These are phyloP conservation scores for Trichoderma harzianum DNA, from an alignment of 2,329 filamentous ascomycete species.

Conservation along the genomic window DNA sequence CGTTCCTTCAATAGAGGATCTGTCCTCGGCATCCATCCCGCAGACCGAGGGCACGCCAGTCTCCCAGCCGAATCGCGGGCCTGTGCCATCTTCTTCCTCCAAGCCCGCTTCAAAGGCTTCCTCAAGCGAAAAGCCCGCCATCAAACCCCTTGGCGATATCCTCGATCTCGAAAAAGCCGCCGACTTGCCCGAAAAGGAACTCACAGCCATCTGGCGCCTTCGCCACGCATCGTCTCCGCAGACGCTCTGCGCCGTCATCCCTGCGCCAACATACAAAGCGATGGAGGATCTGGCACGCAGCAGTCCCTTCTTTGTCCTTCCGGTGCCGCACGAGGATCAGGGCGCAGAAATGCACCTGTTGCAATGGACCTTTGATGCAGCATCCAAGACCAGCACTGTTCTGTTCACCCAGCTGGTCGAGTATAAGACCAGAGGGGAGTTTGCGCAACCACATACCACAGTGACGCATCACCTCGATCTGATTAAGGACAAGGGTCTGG, in stretches of 20 bases:
- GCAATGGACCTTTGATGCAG: constrained; percentile 86
- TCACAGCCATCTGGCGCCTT: constrained; percentile 85
- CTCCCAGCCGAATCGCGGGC: constrained; percentile 36
- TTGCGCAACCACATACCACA: constrained; percentile 86
- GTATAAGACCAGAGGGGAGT: constrained; percentile 88
- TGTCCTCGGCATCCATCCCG: constrained; percentile 27
- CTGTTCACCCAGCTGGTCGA: constrained; percentile 93
- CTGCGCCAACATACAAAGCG: constrained; percentile 65
- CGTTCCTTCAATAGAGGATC: constrained; percentile 32
- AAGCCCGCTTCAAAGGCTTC: constrained; percentile 18
- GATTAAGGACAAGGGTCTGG: constrained; percentile 67
- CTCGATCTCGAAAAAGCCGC: constrained; percentile 78
- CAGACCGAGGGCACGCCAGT: constrained; percentile 36
- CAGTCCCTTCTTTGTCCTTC: constrained; percentile 87
- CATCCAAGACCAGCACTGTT: constrained; percentile 64
- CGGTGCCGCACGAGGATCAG: constrained; percentile 64
- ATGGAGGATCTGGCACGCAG: constrained; percentile 69
- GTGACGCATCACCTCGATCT: constrained; percentile 89
- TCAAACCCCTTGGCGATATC: constrained; percentile 50
- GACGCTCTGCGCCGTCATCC: constrained; percentile 81
- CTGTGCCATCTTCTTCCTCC: constrained; percentile 26
- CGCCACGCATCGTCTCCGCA: constrained; percentile 71
- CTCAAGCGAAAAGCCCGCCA: constrained; percentile 28
- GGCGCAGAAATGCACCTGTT: constrained; percentile 94
- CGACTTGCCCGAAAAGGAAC: constrained; percentile 71